Evolutionary conservation across 768 basidiomycete species (phyloP).

Genomic region (Lentinula boryana): DNA sequence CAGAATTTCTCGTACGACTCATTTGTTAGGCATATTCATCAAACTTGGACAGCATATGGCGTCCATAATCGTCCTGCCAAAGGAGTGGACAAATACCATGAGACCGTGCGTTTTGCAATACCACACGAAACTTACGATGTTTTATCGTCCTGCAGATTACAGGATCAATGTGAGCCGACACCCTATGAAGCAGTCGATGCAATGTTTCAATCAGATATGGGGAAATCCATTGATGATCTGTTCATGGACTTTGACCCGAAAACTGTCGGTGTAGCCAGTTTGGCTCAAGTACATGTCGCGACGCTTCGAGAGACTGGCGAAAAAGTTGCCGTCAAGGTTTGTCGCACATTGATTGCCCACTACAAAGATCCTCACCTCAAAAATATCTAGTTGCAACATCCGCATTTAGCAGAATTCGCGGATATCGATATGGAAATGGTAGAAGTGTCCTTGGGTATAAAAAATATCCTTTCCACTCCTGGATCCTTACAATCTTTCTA

Average conservation of each 20-base stretch:
- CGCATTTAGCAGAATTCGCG: conserved; percentile 87
- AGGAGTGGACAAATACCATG: conserved; percentile 40
- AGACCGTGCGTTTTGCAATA: conserved; percentile 30
- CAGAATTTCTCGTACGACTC: background rate
- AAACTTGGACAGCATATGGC: conserved; percentile 71
- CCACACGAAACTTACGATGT: conserved; percentile 59
- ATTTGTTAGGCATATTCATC: conserved; percentile 64
- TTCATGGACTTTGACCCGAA: conserved; percentile 82
- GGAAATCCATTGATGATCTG: conserved; percentile 58
- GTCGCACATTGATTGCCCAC: conserved; percentile 7
- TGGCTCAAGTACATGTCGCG: conserved; percentile 94
- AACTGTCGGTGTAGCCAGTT: conserved; percentile 92
- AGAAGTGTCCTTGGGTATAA: conserved; percentile 60
- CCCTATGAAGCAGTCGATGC: conserved; percentile 69
- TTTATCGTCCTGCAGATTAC: conserved; percentile 31
- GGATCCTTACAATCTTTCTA: background rate
- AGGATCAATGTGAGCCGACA: conserved; percentile 93
- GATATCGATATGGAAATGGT: conserved; percentile 88
- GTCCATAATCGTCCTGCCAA: conserved; percentile 35
- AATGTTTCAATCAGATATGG: conserved; percentile 79
- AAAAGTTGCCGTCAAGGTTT: conserved; percentile 81
- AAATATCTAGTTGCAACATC: conserved; percentile 68
- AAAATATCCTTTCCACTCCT: background rate
- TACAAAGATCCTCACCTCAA: conserved; percentile 3
- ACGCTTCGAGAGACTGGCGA: conserved; percentile 63